These are phyloP conservation scores for Fusarium metavorans DNA, from an alignment of 2,329 filamentous ascomycete genomes.

Conservation along the genomic window DNA sequence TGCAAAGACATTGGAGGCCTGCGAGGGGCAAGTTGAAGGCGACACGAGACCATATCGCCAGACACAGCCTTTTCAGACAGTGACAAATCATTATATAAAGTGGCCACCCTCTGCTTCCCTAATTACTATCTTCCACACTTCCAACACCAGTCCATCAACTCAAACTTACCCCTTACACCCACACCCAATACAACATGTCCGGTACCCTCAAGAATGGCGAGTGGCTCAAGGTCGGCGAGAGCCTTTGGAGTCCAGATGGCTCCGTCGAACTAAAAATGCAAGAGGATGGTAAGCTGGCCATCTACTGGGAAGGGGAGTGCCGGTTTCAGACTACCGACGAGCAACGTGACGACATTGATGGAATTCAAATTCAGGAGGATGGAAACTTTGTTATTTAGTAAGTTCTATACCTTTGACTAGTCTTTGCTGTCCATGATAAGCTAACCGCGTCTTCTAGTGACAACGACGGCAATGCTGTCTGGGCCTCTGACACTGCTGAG, in stretches of 20 bases:
- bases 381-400: not conserved
- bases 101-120: not conserved
- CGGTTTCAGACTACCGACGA: slow-evolving; percentile 6
- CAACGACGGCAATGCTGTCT: not conserved
- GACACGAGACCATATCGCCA: not conserved
- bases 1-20: not conserved
- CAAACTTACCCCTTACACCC: not conserved
- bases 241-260: slow-evolving; percentile 5
- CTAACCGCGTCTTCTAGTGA: not conserved
- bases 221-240: slow-evolving; percentile 18
- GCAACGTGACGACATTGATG: not conserved
- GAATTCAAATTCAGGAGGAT: not conserved
- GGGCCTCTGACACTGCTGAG: not conserved
- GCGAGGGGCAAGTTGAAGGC: not conserved
- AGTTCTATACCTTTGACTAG: not conserved
- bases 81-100: not conserved
- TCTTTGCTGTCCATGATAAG: not conserved
- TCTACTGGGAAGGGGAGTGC: slow-evolving; percentile 9
- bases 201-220: slow-evolving; percentile 15
- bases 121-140: not conserved
- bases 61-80: no score
- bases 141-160: not conserved
- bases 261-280: slow-evolving; percentile 18
- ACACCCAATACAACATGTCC: slow-evolving; percentile 40
- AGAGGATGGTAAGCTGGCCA: slow-evolving; percentile 12